These are phyloP conservation scores for Limnomonas spitsbergensis DNA, from an alignment of 139 green algal species.

Conservation along the genomic window DNA sequence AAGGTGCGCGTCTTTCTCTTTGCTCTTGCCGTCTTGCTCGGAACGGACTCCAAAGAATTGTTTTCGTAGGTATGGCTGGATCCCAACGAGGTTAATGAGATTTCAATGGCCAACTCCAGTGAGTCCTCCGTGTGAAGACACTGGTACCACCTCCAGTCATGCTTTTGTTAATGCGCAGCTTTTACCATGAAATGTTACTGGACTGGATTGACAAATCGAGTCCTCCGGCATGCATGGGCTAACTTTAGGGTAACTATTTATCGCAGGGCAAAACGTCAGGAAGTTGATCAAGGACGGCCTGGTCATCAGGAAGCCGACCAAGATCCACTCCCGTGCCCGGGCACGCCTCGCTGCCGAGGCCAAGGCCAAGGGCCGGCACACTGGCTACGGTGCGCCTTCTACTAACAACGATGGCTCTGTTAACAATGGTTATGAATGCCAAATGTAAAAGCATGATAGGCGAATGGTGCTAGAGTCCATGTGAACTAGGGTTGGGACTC, in stretches of 20 bases:
- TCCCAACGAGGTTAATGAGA: slow-evolving; percentile 99
- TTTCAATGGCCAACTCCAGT: slow-evolving; percentile 99
- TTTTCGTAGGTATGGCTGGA: slow-evolving; percentile 95
- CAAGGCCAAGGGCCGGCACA: slow-evolving; percentile 97
- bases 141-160: no score
- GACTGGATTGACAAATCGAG: no score
- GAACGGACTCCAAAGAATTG: no score
- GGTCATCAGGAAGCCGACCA: slow-evolving; percentile 94
- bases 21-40: no score
- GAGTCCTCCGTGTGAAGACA: slow-evolving; percentile 44
- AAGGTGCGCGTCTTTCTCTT: slow-evolving; percentile 65
- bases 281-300: slow-evolving; percentile 99
- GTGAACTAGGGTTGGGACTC: no score
- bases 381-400: slow-evolving; percentile 80
- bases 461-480: neutral
- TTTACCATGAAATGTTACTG: no score
- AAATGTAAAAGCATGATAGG: no score
- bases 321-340: slow-evolving; percentile 94
- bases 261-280: slow-evolving; percentile 97
- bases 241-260: no score
- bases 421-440: no score
- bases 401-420: neutral
- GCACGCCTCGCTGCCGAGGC: slow-evolving; percentile 80
- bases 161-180: no score
- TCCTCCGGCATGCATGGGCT: no score